Conservation (phyloP, 495 filamentous ascomycete species). For the Podospora conica region DNA sequence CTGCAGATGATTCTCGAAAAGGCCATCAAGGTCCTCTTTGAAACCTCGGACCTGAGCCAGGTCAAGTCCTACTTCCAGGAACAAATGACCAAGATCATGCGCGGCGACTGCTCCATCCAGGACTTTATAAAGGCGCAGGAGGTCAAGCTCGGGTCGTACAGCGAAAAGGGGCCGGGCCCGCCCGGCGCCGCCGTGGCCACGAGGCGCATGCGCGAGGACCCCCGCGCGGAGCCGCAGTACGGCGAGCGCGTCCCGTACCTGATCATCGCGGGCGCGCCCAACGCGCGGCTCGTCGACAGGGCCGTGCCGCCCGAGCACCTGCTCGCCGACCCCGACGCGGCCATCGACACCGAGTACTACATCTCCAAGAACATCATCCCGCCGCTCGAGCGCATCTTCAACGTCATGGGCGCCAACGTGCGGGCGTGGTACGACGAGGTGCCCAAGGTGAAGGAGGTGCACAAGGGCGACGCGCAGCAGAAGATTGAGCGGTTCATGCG, state of each 20-base stretch:
- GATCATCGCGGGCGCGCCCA: constrained; percentile 81
- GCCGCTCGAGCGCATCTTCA: constrained; percentile 93
- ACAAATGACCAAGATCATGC: constrained; percentile 92
- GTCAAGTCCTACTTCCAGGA: constrained; percentile 88
- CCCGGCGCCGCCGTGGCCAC: constrained; percentile 84
- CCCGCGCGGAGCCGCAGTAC: constrained; percentile 84
- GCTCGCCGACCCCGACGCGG: constrained; percentile 65
- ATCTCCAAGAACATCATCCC: constrained; percentile 94
- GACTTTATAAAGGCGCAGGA: constrained; percentile 95
- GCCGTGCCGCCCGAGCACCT: constrained; percentile 82
- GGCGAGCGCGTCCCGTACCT: constrained; percentile 94
- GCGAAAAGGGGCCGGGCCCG: constrained; percentile 64
- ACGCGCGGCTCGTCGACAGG: constrained; percentile 78
- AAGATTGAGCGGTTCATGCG: constrained; percentile 79
- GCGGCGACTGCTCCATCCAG: constrained; percentile 78
- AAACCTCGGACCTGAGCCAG: constrained; percentile 79
- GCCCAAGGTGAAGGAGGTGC: constrained; percentile 78
- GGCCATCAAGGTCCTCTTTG: constrained; percentile 75
- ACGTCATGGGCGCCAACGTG: constrained; percentile 90
- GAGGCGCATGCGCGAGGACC: constrained; percentile 77
- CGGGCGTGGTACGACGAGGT: constrained; percentile 92
- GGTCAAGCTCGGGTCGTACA: constrained; percentile 86
- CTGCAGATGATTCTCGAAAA: constrained; percentile 98
- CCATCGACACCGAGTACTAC: constrained; percentile 95
- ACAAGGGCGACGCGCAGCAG: constrained; percentile 43